Conservation (phyloP, 352 stramenopile genomes). For the Pythium insidiosum region DNA sequence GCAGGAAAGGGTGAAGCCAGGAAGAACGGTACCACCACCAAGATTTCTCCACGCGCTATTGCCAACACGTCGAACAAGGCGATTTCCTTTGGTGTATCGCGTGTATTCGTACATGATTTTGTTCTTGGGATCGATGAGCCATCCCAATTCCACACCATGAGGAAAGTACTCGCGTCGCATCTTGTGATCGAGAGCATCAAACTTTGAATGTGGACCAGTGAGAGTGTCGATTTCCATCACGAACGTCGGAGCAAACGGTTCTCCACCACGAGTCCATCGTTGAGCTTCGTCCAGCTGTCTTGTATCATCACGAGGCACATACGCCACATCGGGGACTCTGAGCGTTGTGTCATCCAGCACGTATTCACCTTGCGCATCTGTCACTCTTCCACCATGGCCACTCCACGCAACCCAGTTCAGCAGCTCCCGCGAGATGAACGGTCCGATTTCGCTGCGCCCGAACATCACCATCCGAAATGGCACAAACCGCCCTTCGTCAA, state of each 20-base stretch:
- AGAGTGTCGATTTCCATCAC: conserved; percentile 18
- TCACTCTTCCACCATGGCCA: conserved; percentile 11
- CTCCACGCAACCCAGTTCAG: conserved; percentile 4
- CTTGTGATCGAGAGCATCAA: conserved; percentile 3
- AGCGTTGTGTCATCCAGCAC: conserved; percentile 7
- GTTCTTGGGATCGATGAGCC: conserved; percentile 15
- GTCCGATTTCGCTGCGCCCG: conserved; percentile 6
- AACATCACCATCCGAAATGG: conserved; percentile 10
- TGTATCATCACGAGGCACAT: conserved; percentile 3
- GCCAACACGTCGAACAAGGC: background rate
- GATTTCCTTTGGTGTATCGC: conserved; percentile 3
- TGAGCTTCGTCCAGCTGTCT: background rate
- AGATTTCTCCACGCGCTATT: conserved; percentile 17
- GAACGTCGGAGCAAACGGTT: conserved; percentile 14
- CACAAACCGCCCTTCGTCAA: conserved; percentile 17
- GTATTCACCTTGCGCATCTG: conserved; percentile 10
- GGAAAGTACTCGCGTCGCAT: conserved; percentile 15
- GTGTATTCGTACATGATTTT: conserved; percentile 7
- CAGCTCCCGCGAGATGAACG: conserved; percentile 2
- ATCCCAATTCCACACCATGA: conserved; percentile 14
- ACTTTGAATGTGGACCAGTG: conserved; percentile 5
- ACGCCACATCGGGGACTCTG: conserved; percentile 1
- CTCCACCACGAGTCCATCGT: conserved; percentile 14
- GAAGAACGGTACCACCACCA: conserved; percentile 15
- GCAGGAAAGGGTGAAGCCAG: conserved; percentile 8